Evolutionary conservation across 805 yeast genomes (phyloP), one percentile per base, ranked within the genome.

Genomic region (Wickerhamiella slavikovae): DNA sequence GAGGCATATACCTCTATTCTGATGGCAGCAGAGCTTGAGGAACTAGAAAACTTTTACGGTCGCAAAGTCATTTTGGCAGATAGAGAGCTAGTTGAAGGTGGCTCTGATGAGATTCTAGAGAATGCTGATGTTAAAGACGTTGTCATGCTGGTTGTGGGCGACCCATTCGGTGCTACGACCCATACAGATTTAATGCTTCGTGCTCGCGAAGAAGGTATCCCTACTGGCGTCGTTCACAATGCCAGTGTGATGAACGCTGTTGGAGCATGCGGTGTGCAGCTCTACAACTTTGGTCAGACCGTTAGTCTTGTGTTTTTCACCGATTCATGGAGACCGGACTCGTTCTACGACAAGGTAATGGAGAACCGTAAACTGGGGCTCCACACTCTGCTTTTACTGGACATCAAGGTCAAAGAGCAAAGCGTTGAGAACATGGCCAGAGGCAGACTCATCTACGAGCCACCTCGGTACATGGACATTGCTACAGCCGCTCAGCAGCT

Each of bases 211-310:
- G 60, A 71, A 35, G 68, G 68, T 2, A 79, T 89, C 46, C 57
- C 64, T 29, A 78, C 77, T 25, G 91, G 78, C 47, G 65, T 76
- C 23, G 68, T 85, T 35, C 98, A 85, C 56, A 85, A 85, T 51
- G 98, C 98, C 1, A 77, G 93, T 12, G 89, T 85, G 9, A 82
- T 89, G 94, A 85, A 85, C 48, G 98, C 96, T 0, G 93, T 85
- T 16, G 98, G 98, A 13, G 92, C 95, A 1, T 82, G 95, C 57
- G 98, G 98, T 15, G 63, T 89, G 39, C 98, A 85, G 52, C 60
- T 85, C 35, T 85, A 85, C 54, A 82, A 75, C 43, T 85, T 83
- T 54, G 98, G 98, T 7, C 96, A 89, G 56, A 82, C 96, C 8
- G 85, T 85, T n/a, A 80, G 94, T 2, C 60, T 89, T 49, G 96